A percentile compares a stretch with the other conserved stretches of the same genome.
Evolutionary conservation across 2,329 filamentous ascomycete species (phyloP).

Genomic region (Fusarium temperatum): DNA sequence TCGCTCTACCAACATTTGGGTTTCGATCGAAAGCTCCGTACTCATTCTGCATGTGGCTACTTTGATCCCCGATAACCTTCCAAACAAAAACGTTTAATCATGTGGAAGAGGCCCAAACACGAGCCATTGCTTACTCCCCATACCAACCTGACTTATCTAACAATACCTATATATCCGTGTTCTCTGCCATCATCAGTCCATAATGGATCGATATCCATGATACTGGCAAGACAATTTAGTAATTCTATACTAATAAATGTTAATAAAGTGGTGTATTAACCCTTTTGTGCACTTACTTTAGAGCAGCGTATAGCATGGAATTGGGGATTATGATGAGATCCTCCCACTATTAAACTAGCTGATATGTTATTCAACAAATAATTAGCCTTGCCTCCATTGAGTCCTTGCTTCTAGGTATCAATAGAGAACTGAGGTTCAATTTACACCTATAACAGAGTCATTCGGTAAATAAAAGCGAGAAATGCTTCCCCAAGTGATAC

Average conservation of each 20-base stretch:
- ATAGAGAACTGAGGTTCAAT: background rate
- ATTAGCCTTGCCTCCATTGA: too few species aligned
- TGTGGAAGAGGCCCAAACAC: background rate
- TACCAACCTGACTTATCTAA: background rate
- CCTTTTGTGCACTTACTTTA: background rate
- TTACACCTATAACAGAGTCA: background rate
- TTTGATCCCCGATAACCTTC: background rate
- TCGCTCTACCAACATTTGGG: background rate
- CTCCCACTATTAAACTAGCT: too few species aligned
- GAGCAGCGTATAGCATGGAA: background rate
- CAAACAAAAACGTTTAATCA: background rate
- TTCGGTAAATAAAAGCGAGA: background rate
- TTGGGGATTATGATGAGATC: background rate
- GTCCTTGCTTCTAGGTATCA: background rate
- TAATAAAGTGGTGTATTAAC: background rate
- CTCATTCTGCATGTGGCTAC: constrained; percentile 4
- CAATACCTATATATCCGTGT: background rate
- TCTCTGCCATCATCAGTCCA: background rate
- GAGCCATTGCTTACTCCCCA: background rate
- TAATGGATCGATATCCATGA: background rate
- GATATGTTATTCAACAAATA: background rate
- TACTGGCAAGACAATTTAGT: background rate
- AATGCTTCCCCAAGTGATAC: background rate
- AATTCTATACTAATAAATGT: background rate
- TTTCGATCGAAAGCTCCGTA: constrained; percentile 1